A percentile compares a stretch with the other conserved stretches of the same genome.
Evolutionary conservation across 2,329 filamentous ascomycete species (phyloP).

Genomic region (Orbilia blumenaviensis): DNA sequence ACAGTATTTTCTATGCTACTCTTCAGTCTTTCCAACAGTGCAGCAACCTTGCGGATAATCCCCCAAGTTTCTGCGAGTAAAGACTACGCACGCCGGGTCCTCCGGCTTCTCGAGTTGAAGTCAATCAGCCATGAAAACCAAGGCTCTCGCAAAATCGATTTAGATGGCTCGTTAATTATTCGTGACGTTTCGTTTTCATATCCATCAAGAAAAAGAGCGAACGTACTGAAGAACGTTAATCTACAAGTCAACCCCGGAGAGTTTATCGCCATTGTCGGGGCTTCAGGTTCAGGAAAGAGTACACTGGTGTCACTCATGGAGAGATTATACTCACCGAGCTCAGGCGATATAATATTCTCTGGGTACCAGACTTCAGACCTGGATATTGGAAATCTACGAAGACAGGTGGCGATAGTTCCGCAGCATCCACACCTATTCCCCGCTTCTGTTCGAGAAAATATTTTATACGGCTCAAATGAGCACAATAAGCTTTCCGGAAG

Average conservation of each 20-base stretch:
- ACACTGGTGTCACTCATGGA: conserved; percentile 80
- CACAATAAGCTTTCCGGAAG: conserved; percentile 65
- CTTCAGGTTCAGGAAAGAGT: conserved; percentile 90
- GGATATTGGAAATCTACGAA: conserved; percentile 70
- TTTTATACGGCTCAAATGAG: conserved; percentile 71
- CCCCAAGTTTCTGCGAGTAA: conserved; percentile 81
- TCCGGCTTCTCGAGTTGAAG: conserved; percentile 74
- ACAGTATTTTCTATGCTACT: conserved; percentile 82
- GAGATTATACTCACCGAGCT: conserved; percentile 70
- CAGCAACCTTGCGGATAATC: conserved; percentile 75
- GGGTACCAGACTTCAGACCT: conserved; percentile 68
- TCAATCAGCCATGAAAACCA: conserved; percentile 68
- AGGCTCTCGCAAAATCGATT: conserved; percentile 60
- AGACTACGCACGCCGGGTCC: conserved; percentile 75
- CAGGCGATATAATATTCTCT: conserved; percentile 68
- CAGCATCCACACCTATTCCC: conserved; percentile 82
- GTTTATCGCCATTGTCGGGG: conserved; percentile 80
- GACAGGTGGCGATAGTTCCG: conserved; percentile 73
- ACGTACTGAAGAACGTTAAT: conserved; percentile 72
- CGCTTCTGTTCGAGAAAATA: conserved; percentile 78
- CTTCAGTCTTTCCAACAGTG: conserved; percentile 80
- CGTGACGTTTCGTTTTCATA: conserved; percentile 76
- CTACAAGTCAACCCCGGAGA: conserved; percentile 71
- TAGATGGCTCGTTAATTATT: conserved; percentile 68
- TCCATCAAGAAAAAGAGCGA: conserved; percentile 66